Conservation (phyloP, 208 protist genomes). For the Leishmania lainsoni region DNA sequence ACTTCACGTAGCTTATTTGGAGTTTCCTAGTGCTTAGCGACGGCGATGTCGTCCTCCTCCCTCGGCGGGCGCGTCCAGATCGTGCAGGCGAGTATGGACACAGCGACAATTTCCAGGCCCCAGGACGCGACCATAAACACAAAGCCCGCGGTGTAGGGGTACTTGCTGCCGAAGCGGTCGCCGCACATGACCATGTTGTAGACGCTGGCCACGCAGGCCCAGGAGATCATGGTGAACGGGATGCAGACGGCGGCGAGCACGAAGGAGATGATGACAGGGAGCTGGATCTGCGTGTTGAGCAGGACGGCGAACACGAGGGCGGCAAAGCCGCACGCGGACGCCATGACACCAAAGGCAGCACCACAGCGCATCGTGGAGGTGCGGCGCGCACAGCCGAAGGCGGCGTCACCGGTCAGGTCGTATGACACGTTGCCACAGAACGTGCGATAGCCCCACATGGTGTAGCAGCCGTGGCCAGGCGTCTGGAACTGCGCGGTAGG, state of each 20-base stretch:
- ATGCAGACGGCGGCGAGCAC: conserved; percentile 35
- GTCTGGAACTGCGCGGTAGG: conserved; percentile 34
- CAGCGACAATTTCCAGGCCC: conserved; percentile 40
- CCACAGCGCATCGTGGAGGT: conserved; percentile 40
- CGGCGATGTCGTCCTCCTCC: conserved; percentile 15
- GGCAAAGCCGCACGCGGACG: conserved; percentile 35
- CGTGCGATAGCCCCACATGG: conserved; percentile 45
- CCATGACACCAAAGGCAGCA: conserved; percentile 44
- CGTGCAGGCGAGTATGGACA: conserved; percentile 25
- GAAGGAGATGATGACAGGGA: conserved; percentile 27
- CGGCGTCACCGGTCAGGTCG: conserved; percentile 19
- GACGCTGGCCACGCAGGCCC: conserved; percentile 52
- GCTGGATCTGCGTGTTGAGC: conserved; percentile 28
- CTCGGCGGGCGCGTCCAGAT: conserved; percentile 24
- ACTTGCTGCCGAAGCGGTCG: conserved; percentile 17
- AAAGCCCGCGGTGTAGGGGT: conserved; percentile 46
- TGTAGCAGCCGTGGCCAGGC: conserved; percentile 36
- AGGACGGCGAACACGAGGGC: conserved; percentile 37
- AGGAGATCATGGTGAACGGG: conserved; percentile 44
- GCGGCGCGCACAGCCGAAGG: conserved; percentile 31
- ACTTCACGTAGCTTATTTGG: neutral
- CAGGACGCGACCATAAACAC: conserved; percentile 46
- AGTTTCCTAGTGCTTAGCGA: conserved; percentile 2
- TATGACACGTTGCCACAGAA: conserved; percentile 43
- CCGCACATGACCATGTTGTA: conserved; percentile 39